A percentile compares a stretch with the other conserved stretches of the same genome.
phyloP scores from a whole-genome alignment of 2,329 filamentous ascomycete species.

The Scytalidium sp. region DNA sequence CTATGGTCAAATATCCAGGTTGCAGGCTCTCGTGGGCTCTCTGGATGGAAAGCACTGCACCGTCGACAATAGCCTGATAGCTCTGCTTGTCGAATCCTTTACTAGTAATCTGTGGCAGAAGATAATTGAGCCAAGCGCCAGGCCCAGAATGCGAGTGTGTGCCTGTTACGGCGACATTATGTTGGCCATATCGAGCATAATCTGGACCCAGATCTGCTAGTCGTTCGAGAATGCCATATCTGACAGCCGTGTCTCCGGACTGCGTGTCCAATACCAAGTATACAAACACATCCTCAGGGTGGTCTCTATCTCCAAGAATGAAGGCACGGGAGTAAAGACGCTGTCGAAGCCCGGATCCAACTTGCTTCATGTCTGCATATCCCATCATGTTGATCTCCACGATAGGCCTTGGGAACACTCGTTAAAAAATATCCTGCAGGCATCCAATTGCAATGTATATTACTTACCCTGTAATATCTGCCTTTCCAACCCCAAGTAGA shows the following conservation, averaged over 20 bases:
- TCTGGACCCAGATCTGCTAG: constrained; percentile 66
- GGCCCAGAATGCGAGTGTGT: constrained; percentile 93
- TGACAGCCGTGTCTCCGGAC: constrained; percentile 83
- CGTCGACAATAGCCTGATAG: constrained; percentile 85
- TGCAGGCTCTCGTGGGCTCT: constrained; percentile 70
- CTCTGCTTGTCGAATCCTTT: constrained; percentile 84
- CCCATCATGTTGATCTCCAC: constrained; percentile 91
- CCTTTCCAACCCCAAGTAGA: constrained; percentile 66
- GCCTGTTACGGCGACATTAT: constrained; percentile 85
- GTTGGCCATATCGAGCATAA: constrained; percentile 71
- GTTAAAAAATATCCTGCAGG: constrained; percentile 11
- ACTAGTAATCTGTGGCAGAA: constrained; percentile 87
- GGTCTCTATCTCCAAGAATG: constrained; percentile 69
- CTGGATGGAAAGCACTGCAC: constrained; percentile 76
- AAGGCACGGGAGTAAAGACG: constrained; percentile 87
- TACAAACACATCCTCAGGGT: constrained; percentile 70
- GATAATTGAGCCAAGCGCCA: constrained; percentile 91
- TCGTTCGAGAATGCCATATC: constrained; percentile 80
- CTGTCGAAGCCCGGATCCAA: constrained; percentile 81
- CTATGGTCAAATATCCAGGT: constrained; percentile 67
- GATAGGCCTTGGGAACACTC: constrained; percentile 56
- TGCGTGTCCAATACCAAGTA: constrained; percentile 87
- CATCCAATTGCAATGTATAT: constrained; percentile 1
- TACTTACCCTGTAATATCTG: constrained; percentile 65
- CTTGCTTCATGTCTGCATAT: constrained; percentile 82